Percentiles rank a stretch among this genome's conserved stretches.
Evolutionary conservation across 495 filamentous ascomycete genomes (phyloP).

Genomic region (Lophiotrema nucula): DNA sequence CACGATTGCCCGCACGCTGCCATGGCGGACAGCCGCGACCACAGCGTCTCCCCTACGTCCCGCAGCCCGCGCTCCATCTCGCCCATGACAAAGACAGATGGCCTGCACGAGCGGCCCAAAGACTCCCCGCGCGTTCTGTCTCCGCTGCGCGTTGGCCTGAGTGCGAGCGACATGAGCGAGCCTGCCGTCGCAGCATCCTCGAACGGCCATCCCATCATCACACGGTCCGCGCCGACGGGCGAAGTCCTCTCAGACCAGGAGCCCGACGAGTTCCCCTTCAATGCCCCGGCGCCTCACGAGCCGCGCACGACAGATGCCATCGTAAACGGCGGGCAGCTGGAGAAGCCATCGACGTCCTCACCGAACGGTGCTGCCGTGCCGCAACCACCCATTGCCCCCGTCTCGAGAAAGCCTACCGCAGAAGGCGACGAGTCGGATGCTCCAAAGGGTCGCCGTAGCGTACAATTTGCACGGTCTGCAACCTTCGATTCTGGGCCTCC

Average conservation of each 20-base stretch:
- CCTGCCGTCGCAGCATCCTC: neutral
- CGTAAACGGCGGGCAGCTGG: slow-evolving; percentile 4
- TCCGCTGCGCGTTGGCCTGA: slow-evolving; percentile 17
- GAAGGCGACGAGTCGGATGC: slow-evolving; percentile 36
- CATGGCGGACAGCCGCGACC: slow-evolving; percentile 25
- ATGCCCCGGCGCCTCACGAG: neutral
- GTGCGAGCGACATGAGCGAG: slow-evolving; percentile 1
- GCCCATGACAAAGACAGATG: slow-evolving; percentile 20
- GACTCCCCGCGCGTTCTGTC: slow-evolving; percentile 20
- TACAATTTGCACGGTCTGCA: slow-evolving; percentile 43
- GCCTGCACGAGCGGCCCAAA: slow-evolving; percentile 3
- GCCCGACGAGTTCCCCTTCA: slow-evolving; percentile 34
- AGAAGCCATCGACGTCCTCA: neutral
- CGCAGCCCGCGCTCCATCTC: slow-evolving; percentile 23
- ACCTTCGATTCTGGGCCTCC: slow-evolving; percentile 24
- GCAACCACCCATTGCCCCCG: slow-evolving; percentile 15
- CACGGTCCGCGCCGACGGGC: slow-evolving; percentile 7
- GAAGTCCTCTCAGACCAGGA: slow-evolving; percentile 10
- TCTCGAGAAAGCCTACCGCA: slow-evolving; percentile 27
- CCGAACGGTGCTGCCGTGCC: slow-evolving; percentile 10
- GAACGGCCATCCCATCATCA: slow-evolving; percentile 17
- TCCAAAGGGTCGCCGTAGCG: slow-evolving; percentile 42
- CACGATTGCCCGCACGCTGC: neutral
- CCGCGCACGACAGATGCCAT: too few relatives aligned
- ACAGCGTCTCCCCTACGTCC: slow-evolving; percentile 26